A percentile compares a stretch with the other conserved stretches of the same genome.
phyloP scores from a whole-genome alignment of 2,329 filamentous ascomycete genomes.

The Colletotrichum theobromicola region DNA sequence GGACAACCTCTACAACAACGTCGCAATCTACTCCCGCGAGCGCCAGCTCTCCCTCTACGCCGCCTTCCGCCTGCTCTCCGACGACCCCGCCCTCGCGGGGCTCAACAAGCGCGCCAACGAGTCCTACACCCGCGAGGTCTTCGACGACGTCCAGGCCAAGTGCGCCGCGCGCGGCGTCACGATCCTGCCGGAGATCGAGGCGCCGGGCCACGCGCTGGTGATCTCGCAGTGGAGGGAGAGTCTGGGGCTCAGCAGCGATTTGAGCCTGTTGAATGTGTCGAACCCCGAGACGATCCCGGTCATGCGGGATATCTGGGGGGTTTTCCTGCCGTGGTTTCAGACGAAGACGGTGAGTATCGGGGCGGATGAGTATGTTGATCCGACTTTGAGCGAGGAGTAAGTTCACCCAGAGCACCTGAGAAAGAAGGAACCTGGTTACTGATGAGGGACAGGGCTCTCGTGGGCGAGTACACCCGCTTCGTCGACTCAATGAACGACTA shows the following conservation, averaged over 20 bases:
- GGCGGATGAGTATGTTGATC: conserved; percentile 57
- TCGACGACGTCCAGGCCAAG: conserved; percentile 54
- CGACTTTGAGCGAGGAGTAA: conserved; percentile 33
- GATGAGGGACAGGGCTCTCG: conserved; percentile 28
- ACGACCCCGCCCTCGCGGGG: conserved; percentile 49
- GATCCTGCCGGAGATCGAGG: conserved; percentile 64
- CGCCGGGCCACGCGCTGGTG: conserved; percentile 60
- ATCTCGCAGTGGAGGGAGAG: conserved; percentile 66
- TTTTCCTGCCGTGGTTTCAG: conserved; percentile 60
- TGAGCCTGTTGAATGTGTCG: conserved; percentile 48
- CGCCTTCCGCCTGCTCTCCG: conserved; percentile 59
- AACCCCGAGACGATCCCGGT: conserved; percentile 58
- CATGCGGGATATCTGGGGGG: conserved; percentile 55
- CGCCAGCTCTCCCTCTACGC: conserved; percentile 56
- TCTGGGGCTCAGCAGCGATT: conserved; percentile 49
- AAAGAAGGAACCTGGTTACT: background rate
- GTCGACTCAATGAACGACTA: conserved; percentile 47
- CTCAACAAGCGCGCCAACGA: conserved; percentile 59
- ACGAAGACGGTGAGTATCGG: conserved; percentile 60
- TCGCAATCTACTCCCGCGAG: conserved; percentile 51
- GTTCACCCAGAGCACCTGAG: background rate
- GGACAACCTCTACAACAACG: conserved; percentile 60
- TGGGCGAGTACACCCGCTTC: conserved; percentile 55
- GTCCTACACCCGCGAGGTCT: conserved; percentile 55
- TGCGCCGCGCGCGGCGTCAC: conserved; percentile 62